These are phyloP conservation scores for Nectriaceae sp. DNA, from an alignment of 2,329 filamentous ascomycete genomes.

Conservation along the genomic window DNA sequence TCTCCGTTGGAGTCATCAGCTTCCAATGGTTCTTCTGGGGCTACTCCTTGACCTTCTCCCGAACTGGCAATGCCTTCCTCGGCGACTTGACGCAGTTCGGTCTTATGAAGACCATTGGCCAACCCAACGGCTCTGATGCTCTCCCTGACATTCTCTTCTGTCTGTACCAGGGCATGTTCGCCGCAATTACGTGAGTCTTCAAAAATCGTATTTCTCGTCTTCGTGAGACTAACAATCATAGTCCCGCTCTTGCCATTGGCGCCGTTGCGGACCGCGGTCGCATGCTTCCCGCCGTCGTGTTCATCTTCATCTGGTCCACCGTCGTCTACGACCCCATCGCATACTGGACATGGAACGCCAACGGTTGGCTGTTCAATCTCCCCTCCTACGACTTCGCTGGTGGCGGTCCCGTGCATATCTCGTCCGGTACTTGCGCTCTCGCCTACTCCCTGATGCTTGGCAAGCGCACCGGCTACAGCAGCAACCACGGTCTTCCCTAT, in stretches of 20 bases:
- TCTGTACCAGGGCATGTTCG: constrained; percentile 88
- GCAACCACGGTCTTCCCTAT: constrained; percentile 63
- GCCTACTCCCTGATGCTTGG: constrained; percentile 75
- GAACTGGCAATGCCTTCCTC: constrained; percentile 75
- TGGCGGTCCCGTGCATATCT: constrained; percentile 74
- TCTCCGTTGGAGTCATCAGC: constrained; percentile 75
- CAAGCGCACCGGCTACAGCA: constrained; percentile 64
- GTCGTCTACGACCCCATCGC: constrained; percentile 74
- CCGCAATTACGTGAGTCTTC: constrained; percentile 74
- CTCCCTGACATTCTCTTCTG: constrained; percentile 84
- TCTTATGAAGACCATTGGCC: constrained; percentile 73
- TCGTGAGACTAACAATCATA: constrained; percentile 27
- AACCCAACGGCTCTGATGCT: constrained; percentile 70
- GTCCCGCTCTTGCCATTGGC: constrained; percentile 59
- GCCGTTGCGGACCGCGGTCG: constrained; percentile 63
- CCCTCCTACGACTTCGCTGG: constrained; percentile 75
- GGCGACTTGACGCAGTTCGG: constrained; percentile 82
- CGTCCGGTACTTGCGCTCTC: constrained; percentile 70
- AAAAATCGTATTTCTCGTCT: too few relatives aligned
- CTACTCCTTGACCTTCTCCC: constrained; percentile 83
- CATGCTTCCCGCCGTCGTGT: constrained; percentile 61
- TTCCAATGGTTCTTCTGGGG: constrained; percentile 99
- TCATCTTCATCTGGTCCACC: constrained; percentile 72
- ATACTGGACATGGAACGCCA: constrained; percentile 77
- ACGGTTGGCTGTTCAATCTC: constrained; percentile 70